Evolutionary conservation across 108 stramenopile species (phyloP).

Genomic region (Bacterosira constricta): DNA sequence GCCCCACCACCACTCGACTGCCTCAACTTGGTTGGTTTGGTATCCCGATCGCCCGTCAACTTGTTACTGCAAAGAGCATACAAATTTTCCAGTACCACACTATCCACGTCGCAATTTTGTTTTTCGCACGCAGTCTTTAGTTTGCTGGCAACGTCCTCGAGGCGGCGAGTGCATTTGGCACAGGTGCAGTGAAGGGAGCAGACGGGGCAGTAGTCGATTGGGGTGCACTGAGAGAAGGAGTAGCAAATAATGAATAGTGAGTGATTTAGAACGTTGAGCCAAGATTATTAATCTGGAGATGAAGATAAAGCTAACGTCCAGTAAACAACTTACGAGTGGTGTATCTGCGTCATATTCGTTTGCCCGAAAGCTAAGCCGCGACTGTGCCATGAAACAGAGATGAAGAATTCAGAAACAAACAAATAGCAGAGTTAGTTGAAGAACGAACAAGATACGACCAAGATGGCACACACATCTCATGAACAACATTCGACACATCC

Average conservation of each 20-base stretch:
- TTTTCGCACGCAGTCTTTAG: constrained; percentile 24
- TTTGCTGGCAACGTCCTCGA: constrained; percentile 13
- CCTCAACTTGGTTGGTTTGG: background rate
- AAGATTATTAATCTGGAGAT: too few relatives aligned
- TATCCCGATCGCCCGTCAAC: background rate
- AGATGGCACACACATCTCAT: too few relatives aligned
- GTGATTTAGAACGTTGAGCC: too few relatives aligned
- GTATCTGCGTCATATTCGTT: constrained; percentile 32
- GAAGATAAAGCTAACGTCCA: background rate
- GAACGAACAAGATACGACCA: too few relatives aligned
- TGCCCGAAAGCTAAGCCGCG: constrained; percentile 33
- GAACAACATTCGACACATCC: too few relatives aligned
- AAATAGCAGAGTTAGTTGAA: too few relatives aligned
- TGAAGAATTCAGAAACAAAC: background rate
- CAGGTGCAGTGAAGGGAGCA: constrained; percentile 43
- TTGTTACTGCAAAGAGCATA: constrained; percentile 22
- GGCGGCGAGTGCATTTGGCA: constrained; percentile 41
- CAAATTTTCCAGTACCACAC: constrained; percentile 8
- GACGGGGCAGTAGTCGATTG: constrained; percentile 45
- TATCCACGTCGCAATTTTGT: constrained; percentile 22
- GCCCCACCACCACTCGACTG: background rate
- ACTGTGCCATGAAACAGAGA: background rate
- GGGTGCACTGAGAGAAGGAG: background rate
- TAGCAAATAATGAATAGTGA: background rate
- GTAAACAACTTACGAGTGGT: constrained; percentile 6